These are phyloP conservation scores for Aspergillus ochraceus DNA, from an alignment of 2,329 filamentous ascomycete species.

Conservation along the genomic window DNA sequence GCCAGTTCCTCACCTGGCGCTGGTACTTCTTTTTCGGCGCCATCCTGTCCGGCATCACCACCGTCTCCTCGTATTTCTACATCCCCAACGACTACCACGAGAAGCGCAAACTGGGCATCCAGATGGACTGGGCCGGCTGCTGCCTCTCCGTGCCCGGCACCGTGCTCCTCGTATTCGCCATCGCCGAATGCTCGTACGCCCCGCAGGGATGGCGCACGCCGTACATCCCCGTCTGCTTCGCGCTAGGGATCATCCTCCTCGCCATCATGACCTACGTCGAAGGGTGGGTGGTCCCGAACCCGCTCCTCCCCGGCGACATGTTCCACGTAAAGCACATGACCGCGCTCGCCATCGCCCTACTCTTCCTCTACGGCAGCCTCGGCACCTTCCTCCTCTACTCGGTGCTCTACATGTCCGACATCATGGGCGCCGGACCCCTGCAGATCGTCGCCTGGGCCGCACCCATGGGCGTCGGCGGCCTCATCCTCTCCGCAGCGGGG, in stretches of 20 bases:
- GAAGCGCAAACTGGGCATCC: slow-evolving; percentile 35
- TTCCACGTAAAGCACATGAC: slow-evolving; percentile 71
- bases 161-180: slow-evolving; percentile 70
- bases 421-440: slow-evolving; percentile 60
- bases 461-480: slow-evolving; percentile 67
- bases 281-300: slow-evolving; percentile 66
- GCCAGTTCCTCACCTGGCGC: slow-evolving; percentile 57
- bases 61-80: slow-evolving; percentile 45
- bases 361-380: slow-evolving; percentile 68
- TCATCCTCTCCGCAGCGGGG: slow-evolving; percentile 62
- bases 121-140: slow-evolving; percentile 71
- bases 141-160: slow-evolving; percentile 63
- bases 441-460: slow-evolving; percentile 68
- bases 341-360: slow-evolving; percentile 59
- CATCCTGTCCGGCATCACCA: slow-evolving; percentile 51
- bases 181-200: slow-evolving; percentile 72
- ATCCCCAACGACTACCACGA: slow-evolving; percentile 47
- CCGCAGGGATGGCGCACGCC: slow-evolving; percentile 70
- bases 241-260: slow-evolving; percentile 63
- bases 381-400: slow-evolving; percentile 68
- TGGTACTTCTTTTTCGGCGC: slow-evolving; percentile 71
- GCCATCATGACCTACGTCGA: slow-evolving; percentile 67
- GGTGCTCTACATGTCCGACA: slow-evolving; percentile 62
- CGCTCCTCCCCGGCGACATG: slow-evolving; percentile 68
- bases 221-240: slow-evolving; percentile 67